A percentile compares a stretch with the other conserved stretches of the same genome.
Conservation (phyloP, 805 yeast genomes). For the Teunomyces panamensis region DNA sequence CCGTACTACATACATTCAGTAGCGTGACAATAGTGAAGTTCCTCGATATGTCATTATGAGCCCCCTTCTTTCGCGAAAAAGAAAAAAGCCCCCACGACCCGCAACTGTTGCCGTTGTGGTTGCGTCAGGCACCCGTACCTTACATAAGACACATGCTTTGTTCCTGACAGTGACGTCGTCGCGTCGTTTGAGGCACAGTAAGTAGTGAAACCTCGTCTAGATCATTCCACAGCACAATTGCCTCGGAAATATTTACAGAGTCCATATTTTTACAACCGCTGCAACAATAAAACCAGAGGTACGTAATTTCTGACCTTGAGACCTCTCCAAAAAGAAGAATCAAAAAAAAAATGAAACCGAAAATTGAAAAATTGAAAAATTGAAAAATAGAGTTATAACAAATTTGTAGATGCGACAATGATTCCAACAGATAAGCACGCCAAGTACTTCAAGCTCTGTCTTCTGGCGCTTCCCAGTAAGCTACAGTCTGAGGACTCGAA, state of each 20-base stretch:
- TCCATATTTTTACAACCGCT: too few relatives aligned
- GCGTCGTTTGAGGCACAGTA: too few relatives aligned
- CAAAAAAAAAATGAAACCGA: neutral
- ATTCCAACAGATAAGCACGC: conserved; percentile 27
- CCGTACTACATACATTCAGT: neutral
- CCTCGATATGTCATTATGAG: neutral
- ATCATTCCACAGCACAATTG: too few relatives aligned
- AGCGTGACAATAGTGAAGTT: neutral
- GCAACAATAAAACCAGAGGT: too few relatives aligned
- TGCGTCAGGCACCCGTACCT: too few relatives aligned
- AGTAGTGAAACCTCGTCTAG: too few relatives aligned
- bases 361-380: neutral
- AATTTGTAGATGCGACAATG: neutral
- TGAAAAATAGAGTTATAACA: too few relatives aligned
- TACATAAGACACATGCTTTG: too few relatives aligned
- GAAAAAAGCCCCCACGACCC: neutral
- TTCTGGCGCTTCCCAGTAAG: conserved; percentile 51
- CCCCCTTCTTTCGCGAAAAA: neutral
- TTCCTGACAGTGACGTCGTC: too few relatives aligned
- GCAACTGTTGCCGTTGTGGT: neutral
- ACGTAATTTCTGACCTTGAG: too few relatives aligned
- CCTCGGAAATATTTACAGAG: too few relatives aligned
- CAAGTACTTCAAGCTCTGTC: conserved; percentile 49
- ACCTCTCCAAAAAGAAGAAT: too few relatives aligned
- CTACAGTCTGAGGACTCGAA: conserved; percentile 67